Evolutionary conservation across 305 asterid genomes (phyloP), one percentile per base, ranked within the genome.

Genomic region (Andrographis paniculata): DNA sequence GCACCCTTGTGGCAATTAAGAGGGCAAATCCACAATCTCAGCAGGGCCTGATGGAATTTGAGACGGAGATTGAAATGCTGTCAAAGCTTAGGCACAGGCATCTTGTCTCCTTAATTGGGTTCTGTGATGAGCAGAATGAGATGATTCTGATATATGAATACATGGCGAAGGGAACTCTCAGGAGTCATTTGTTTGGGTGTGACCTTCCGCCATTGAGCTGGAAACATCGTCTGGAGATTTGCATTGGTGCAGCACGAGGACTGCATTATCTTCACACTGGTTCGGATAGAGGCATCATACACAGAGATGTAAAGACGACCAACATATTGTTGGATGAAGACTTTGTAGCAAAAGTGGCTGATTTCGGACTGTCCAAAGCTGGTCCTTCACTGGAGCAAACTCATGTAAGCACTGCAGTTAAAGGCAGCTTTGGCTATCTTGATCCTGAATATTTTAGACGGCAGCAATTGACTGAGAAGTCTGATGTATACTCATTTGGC

Each of bases 71-170:
- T 9, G 91, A 84, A 59, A 48, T 87, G 80, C 74, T 87, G 43
- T 87, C 97, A 9, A 79, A 78, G 59, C 69, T 84, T 33, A 75
- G 97, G 52, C 97, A 87, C 58, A 67, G 81, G 59, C 97, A 87
- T 71, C 78, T 87, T 12, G 97, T 87, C 36, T 78, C 97, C 16
- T 62, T 87, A 73, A 80, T 87, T 45, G 97, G 97, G 16, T 87
- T 83, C 60, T 87, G 97, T 22, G 95, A 87, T 33, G 95, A 87
- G 48, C 87, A 69, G 65, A 69, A 73, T 48, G 97, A 87, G 48
- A 87, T 87, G 97, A 80, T 87, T 33, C 62, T 87, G 75, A 95
- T 87, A 9, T 87, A 87, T 17, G 97, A 87, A 76, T 87, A 79
- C 20, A 87, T 87, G 97, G 75, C 82, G 9, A 87, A 87, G 19